These are phyloP conservation scores for Xenoacremonium recifei DNA, from an alignment of 2,329 filamentous ascomycete species.

Conservation along the genomic window DNA sequence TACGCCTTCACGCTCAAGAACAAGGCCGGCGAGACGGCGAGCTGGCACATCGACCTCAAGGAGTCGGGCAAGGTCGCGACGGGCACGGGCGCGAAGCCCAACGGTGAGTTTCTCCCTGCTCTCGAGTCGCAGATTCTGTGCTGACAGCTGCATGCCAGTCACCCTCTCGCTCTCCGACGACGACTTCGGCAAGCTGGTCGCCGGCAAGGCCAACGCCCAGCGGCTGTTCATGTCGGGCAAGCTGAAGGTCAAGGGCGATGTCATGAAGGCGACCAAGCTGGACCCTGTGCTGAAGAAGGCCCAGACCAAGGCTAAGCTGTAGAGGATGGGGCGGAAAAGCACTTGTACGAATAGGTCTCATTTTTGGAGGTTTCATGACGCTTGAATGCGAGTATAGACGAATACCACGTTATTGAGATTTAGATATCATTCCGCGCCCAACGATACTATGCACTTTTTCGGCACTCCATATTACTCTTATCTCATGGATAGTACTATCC, in stretches of 20 bases:
- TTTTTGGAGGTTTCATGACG: slow-evolving; percentile 2
- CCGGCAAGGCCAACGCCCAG: slow-evolving; percentile 91
- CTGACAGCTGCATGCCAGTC: slow-evolving; percentile 55
- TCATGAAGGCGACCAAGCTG: slow-evolving; percentile 98
- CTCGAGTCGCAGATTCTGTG: slow-evolving; percentile 9
- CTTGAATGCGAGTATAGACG: slow-evolving; percentile 17
- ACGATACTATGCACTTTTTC: too few species aligned
- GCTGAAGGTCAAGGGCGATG: slow-evolving; percentile 95
- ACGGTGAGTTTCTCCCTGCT: slow-evolving; percentile 54
- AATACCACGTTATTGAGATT: slow-evolving; percentile 13
- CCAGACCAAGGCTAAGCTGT: slow-evolving; percentile 81
- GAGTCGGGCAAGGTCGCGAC: slow-evolving; percentile 79
- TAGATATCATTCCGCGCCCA: too few species aligned
- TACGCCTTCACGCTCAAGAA: slow-evolving; percentile 96
- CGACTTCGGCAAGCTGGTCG: slow-evolving; percentile 81
- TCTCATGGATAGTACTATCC: neutral
- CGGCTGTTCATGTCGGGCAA: slow-evolving; percentile 97
- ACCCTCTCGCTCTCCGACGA: slow-evolving; percentile 81
- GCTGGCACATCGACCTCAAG: slow-evolving; percentile 96
- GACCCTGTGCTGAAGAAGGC: slow-evolving; percentile 90
- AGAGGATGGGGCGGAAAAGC: slow-evolving; percentile 36
- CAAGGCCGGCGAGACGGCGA: slow-evolving; percentile 70
- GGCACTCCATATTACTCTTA: neutral
- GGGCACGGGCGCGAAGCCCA: slow-evolving; percentile 77
- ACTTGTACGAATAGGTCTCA: too few species aligned